A percentile compares a stretch with the other conserved stretches of the same genome.
Evolutionary conservation across 306 rosid species (phyloP).

Genomic region (Astragalus glycyphyllos): DNA sequence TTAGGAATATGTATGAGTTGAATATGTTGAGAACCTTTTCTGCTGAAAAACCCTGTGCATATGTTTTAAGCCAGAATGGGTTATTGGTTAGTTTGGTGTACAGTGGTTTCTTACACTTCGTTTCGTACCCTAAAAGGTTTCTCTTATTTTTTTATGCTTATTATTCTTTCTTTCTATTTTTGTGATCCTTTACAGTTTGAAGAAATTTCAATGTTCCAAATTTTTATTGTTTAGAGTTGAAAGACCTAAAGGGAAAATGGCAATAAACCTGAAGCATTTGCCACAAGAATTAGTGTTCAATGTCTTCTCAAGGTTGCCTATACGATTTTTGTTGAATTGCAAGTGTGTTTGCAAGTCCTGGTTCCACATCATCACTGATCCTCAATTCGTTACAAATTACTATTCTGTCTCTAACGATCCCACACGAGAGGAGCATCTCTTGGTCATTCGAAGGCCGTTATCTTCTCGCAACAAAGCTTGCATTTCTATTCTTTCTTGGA

Average conservation of each 20-base stretch:
- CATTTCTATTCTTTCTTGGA: slow-evolving; percentile 31
- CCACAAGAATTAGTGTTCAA: slow-evolving; percentile 31
- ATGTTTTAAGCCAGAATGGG: too few relatives aligned
- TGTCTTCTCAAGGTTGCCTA: slow-evolving; percentile 31
- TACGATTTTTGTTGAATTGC: background rate
- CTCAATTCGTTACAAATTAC: slow-evolving; percentile 26
- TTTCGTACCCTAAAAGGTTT: too few relatives aligned
- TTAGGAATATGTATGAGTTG: too few relatives aligned
- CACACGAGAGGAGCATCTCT: slow-evolving; percentile 8
- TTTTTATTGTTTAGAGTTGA: background rate
- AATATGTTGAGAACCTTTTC: too few relatives aligned
- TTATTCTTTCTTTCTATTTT: background rate
- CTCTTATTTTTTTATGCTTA: background rate
- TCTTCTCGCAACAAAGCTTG: slow-evolving; percentile 22
- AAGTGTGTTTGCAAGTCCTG: slow-evolving; percentile 32
- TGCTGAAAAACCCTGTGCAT: too few relatives aligned
- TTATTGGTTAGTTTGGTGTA: too few relatives aligned
- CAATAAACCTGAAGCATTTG: background rate
- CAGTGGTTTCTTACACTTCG: too few relatives aligned
- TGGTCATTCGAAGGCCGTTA: slow-evolving; percentile 24
- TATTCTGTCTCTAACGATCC: slow-evolving; percentile 6
- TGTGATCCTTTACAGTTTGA: too few relatives aligned
- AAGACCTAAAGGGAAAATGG: background rate
- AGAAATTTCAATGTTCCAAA: background rate
- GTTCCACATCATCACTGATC: slow-evolving; percentile 25